These are phyloP conservation scores for Cornus suecica DNA, from an alignment of 148 eudicot genomes.

Conservation along the genomic window DNA sequence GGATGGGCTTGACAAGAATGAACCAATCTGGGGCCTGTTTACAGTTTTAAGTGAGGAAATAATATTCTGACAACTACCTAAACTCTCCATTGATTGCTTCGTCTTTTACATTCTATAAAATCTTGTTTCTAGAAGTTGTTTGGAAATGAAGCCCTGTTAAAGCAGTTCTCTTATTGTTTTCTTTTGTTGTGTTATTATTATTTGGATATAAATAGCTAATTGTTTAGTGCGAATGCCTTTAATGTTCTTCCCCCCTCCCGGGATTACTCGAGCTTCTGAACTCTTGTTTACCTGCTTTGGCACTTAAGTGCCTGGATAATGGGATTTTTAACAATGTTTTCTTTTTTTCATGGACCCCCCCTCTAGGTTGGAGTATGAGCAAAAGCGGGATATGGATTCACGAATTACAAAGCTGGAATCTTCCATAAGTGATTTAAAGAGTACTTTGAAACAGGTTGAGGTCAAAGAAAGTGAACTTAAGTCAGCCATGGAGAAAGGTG, in stretches of 20 bases:
- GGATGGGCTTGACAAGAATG: not conserved
- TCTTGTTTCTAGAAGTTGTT: not conserved
- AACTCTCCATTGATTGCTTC: not conserved
- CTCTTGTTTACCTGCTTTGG: not conserved
- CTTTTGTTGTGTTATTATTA: no score
- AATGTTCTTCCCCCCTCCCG: not conserved
- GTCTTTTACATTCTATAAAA: not conserved
- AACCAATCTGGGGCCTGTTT: not conserved
- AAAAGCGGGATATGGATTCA: conserved; percentile 81
- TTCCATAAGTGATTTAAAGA: conserved; percentile 46
- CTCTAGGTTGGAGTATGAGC: conserved; percentile 88
- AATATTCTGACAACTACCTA: not conserved
- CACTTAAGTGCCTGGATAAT: not conserved
- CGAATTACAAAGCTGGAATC: conserved; percentile 71
- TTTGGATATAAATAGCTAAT: no score
- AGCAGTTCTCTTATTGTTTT: no score
- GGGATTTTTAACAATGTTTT: not conserved
- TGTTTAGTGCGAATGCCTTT: not conserved
- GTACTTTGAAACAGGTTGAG: conserved; percentile 47
- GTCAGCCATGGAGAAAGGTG: conserved; percentile 55
- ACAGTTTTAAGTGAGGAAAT: not conserved
- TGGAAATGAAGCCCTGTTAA: not conserved
- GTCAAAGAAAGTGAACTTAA: conserved; percentile 51
- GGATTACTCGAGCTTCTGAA: not conserved
- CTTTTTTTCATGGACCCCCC: conserved; percentile 4